Conservation (phyloP, 2,329 filamentous ascomycete species). For the Monilinia aucupariae region DNA sequence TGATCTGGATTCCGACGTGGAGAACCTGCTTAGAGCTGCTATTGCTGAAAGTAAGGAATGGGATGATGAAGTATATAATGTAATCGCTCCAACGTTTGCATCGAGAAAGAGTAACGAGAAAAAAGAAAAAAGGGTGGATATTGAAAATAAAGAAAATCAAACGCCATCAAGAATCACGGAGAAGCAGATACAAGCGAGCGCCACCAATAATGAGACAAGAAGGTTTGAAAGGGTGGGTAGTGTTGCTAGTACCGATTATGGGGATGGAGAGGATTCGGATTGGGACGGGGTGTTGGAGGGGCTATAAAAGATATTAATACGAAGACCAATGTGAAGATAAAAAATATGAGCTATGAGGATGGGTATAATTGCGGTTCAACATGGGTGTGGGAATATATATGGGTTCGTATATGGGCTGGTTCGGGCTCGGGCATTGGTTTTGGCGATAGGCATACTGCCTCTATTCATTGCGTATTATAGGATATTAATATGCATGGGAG, state of each 20-base stretch:
- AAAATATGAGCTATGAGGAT: background rate
- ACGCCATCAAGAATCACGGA: background rate
- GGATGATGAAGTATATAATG: slow-evolving; percentile 1
- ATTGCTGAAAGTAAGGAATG: slow-evolving; percentile 4
- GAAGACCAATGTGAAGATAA: background rate
- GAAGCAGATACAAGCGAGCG: background rate
- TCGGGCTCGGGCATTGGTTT: background rate
- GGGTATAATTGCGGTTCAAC: background rate
- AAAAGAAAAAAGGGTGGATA: too few species aligned
- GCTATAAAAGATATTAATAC: background rate
- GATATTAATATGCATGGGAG: background rate
- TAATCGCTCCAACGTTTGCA: background rate
- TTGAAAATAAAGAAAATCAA: background rate
- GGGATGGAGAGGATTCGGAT: slow-evolving; percentile 21
- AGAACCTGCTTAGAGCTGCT: background rate
- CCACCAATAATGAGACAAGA: slow-evolving; percentile 7
- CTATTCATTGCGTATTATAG: background rate
- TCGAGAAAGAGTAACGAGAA: background rate
- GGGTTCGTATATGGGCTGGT: background rate
- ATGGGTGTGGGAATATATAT: background rate
- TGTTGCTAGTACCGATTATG: slow-evolving; percentile 31
- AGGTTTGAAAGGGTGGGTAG: slow-evolving; percentile 16
- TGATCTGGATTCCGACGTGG: background rate
- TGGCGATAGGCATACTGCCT: background rate
- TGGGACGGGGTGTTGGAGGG: background rate